phyloP scores from a whole-genome alignment of 768 basidiomycete species.

The Tylopilus vinaceipallidus region DNA sequence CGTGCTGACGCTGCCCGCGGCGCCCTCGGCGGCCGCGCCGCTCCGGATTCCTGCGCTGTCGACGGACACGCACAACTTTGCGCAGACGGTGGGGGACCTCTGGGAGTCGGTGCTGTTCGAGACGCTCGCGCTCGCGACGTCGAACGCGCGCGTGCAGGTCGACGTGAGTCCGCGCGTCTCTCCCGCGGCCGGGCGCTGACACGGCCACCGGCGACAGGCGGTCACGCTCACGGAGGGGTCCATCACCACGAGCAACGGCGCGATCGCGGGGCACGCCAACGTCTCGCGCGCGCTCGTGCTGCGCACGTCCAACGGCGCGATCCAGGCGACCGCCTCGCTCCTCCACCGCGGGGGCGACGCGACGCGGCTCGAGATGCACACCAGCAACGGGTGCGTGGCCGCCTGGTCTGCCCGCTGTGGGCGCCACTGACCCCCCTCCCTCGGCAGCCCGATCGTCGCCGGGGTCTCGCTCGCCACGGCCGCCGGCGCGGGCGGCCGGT shows the following conservation, averaged over 20 bases:
- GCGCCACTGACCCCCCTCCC: no score
- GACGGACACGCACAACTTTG: constrained; percentile 30
- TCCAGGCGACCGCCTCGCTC: constrained; percentile 30
- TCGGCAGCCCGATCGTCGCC: constrained; percentile 18
- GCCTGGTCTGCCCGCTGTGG: no score
- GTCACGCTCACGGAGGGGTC: constrained; percentile 22
- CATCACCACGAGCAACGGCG: constrained; percentile 32
- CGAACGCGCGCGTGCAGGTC: constrained; percentile 27
- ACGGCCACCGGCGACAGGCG: constrained; percentile 28
- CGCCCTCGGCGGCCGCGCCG: constrained; percentile 1
- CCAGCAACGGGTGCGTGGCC: constrained; percentile 25
- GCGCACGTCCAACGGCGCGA: constrained; percentile 35
- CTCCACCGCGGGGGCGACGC: background rate
- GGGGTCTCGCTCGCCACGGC: constrained; percentile 28
- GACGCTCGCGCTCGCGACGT: constrained; percentile 17
- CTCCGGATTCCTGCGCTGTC: constrained; percentile 29
- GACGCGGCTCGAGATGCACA: constrained; percentile 17
- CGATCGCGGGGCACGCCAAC: constrained; percentile 40
- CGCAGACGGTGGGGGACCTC: constrained; percentile 28
- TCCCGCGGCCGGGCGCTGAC: background rate
- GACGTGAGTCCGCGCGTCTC: no score
- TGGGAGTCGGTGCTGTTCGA: constrained; percentile 29
- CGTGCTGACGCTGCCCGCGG: constrained; percentile 31
- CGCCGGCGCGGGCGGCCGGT: constrained; percentile 26
- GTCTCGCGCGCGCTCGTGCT: constrained; percentile 27